Base-by-base conservation (phyloP, 116 monocot species). In the Posidonia oceanica region DNA sequence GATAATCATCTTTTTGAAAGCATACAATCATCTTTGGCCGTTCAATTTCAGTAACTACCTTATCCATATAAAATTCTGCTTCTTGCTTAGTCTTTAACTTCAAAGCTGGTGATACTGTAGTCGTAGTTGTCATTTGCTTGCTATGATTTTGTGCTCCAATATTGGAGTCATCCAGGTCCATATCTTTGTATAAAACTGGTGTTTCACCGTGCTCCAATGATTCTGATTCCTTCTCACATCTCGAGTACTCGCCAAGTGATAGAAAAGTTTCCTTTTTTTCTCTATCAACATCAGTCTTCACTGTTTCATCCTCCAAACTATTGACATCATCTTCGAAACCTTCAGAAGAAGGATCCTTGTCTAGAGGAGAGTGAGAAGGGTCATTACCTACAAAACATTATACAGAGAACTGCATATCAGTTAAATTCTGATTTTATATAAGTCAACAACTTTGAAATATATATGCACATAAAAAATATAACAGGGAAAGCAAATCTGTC, bases 31-130 rank as follows among this genome's bases (percentile, higher is more conserved):
- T 72, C 41, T 84, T 72, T 58, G 80, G 72, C 8, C 23, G 40
- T 54, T 86, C 74, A 70, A 76, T 41, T 55, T 86, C 76, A 39
- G 75, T 63, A 51, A 84, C 65, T 63, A 39, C 39, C 54, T 82
- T 84, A 37, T 85, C 84, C 68, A 66, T 61, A 54, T 66, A 82
- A 39, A 70, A 62, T 69, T 81, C 79, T 56, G 48, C 70, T n/a
- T 81, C 73, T 66, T 73, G 59, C 23, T 39, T 52, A 36, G 39
- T 1, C 0, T 23, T 23, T 67, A 1, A 29, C 29, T 39, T 54
- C 64, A 14, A 55, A 4, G 66, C 18, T 20, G 66, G 64, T 2
- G 48, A 41, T 16, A 17, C 8, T 39, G 48, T 12, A 70, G 70
- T 8, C 10, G 17, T n/a, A 44, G 39, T 17, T 59, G 59, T 36